Conservation (phyloP, 805 yeast genomes). For the Candida silvicultrix region DNA sequence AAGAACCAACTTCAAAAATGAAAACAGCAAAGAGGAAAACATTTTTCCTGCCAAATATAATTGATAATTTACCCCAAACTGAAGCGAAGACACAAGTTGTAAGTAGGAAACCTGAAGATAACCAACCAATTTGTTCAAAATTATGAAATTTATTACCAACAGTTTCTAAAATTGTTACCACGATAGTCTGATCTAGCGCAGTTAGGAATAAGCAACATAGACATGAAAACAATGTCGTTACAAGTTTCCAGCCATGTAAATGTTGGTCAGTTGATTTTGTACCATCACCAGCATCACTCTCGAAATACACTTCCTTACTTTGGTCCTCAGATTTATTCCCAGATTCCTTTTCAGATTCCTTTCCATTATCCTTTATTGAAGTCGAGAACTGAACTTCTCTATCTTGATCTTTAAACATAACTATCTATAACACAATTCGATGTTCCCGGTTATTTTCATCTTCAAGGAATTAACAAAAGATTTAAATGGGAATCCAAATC, state of each 20-base stretch:
- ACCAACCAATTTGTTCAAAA: constrained; percentile 53
- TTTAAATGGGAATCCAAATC: too few relatives aligned
- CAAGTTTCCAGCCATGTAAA: constrained; percentile 8
- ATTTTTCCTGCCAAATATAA: constrained; percentile 51
- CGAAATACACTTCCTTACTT: constrained; percentile 13
- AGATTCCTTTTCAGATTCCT: not conserved
- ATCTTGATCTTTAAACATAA: not conserved
- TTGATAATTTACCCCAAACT: constrained; percentile 52
- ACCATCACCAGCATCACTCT: constrained; percentile 21
- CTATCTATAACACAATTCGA: too few relatives aligned
- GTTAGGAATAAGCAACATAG: constrained; percentile 24
- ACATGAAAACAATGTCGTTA: constrained; percentile 13
- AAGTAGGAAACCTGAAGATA: constrained; percentile 46
- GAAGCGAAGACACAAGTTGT: constrained; percentile 48
- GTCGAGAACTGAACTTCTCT: not conserved
- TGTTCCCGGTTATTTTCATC: too few relatives aligned
- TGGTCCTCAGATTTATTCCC: too few relatives aligned
- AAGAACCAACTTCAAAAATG: constrained; percentile 57
- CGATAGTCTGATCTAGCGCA: constrained; percentile 59
- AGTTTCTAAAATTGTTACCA: constrained; percentile 40
- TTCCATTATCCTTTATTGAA: not conserved
- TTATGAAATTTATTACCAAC: constrained; percentile 44
- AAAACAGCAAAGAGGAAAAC: constrained; percentile 41
- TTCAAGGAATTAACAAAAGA: too few relatives aligned
- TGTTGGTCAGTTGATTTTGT: constrained; percentile 15